Evolutionary conservation across 169 alveolate genomes (phyloP).

Genomic region (Besnoitia besnoiti): DNA sequence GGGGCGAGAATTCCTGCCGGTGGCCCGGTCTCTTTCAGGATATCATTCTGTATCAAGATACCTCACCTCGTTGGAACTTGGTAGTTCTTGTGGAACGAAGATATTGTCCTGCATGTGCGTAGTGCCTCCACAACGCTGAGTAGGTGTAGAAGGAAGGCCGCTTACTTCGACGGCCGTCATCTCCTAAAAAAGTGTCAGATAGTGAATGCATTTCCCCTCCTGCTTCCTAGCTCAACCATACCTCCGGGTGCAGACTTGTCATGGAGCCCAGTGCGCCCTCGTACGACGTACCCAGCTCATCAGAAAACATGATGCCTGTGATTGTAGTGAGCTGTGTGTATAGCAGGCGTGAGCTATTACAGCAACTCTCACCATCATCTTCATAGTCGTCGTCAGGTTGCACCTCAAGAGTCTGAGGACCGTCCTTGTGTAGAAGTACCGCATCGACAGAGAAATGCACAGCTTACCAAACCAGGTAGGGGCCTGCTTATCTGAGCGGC

Average conservation of each 20-base stretch:
- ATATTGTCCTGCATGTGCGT: not conserved
- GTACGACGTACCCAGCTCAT: conserved; percentile 16
- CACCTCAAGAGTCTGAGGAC: conserved; percentile 14
- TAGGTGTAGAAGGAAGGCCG: not conserved
- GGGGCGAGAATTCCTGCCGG: conserved; percentile 13
- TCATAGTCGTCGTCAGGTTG: conserved; percentile 24
- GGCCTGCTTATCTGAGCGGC: not conserved
- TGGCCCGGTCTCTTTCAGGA: not conserved
- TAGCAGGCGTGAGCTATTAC: no score
- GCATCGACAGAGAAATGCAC: not conserved
- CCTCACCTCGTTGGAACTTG: conserved; percentile 5
- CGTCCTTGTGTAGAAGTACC: not conserved
- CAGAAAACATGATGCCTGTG: not conserved
- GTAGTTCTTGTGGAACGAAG: conserved; percentile 23
- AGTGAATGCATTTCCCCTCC: not conserved
- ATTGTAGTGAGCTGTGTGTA: no score
- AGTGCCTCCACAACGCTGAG: not conserved
- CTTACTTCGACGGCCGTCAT: conserved; percentile 23
- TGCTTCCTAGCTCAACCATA: not conserved
- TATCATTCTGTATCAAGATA: not conserved
- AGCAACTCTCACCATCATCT: conserved; percentile 5
- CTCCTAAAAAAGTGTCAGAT: conserved; percentile 1
- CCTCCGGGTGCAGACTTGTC: not conserved
- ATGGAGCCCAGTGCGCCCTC: conserved; percentile 8
- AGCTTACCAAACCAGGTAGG: not conserved